Evolutionary conservation across 129 eudicot species (phyloP), one percentile per base, ranked within the genome.

Genomic region (Tagetes patula): DNA sequence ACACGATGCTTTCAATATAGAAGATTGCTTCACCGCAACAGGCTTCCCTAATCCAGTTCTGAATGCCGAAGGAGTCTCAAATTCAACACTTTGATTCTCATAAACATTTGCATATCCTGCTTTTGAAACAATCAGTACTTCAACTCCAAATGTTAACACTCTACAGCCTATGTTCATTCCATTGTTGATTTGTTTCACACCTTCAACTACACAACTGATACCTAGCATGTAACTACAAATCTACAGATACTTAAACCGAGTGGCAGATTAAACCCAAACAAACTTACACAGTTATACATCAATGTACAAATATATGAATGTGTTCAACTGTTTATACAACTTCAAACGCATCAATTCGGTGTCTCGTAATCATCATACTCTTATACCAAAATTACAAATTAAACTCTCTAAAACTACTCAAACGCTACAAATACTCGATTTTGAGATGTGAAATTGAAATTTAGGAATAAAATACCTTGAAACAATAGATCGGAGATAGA

Each of bases 11-110:
- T 74, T 84, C 0, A 82, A 82, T 41, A 83, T 54, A 5, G 97
- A 87, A 79, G 89, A 78, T 65, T 77, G 83, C 74, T 89, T 87
- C 63, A 82, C 75, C 3, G 34, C 69, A 60, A 87, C 88, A 0
- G 95, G 74, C 60, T 77, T 87, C 64, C 91, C 92, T 62, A 69
- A 81, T 74, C 87, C 98, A 37, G 86, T 92, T 39, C 78, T 79
- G 55, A 91, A 88, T 60, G 81, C 77, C 0, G 90, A 85, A 42
- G 74, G 45, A 33, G 53, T 75, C 67, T 77, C 70, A 62, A 34
- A 7, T 50, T 48, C 75, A 33, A 54, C 77, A 56, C 62, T 69
- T 53, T 67, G 71, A 68, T 68, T 75, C 75, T 85, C 84, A 11
- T 39, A n/a, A 49, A 85, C 67, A 69, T 64, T 72, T 46, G 88